Base-by-base conservation (phyloP, 495 filamentous ascomycete genomes). In the Trichoderma parareesei region DNA sequence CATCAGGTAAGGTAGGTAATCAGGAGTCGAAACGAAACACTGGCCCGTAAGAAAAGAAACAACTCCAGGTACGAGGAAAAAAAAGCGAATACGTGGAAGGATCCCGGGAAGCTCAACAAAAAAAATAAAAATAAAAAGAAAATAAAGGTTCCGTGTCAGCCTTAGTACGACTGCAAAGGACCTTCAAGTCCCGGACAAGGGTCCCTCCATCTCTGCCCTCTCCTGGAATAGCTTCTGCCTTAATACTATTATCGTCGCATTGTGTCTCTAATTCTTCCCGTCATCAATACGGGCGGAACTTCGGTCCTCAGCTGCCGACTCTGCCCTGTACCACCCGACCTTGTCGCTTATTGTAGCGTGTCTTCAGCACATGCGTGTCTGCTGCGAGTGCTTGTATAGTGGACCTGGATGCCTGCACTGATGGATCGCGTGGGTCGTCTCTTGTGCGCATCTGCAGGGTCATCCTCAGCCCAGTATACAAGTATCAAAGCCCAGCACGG, bases 31-130 rank as follows among this genome's bases (percentile, higher is more conserved):
- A 46, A 46, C 3, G 4, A 13, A 46, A 46, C 14, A 46, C 14
- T 14, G 27, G 27, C 27, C 27, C 27, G 27, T 27, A 27, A 46
- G 43, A n/a, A 46, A n/a, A 46, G 5, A 10, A 44, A 16, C 8
- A 44, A 44, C 10, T 3, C 42, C 10, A 16, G 43, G 13, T 46
- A n/a, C 43, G 13, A 14, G 43, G 13, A 46, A 46, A 46, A 46
- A 46, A n/a, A 18, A 49, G 20, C 46, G 46, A 20, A 49, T 49
- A 49, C 46, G 46, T 49, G 46, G 46, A 49, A 49, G 46, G 46
- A 49, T 18, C 46, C 46, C 43, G 27, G 27, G 27, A 27, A 27
- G 27, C 27, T 27, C 27, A 27, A 27, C 27, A 27, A 27, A 27
- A 27, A 27, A 27, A 27, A 27, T 1, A 27, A 27, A 27, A 27